Base-by-base conservation (phyloP, 441 rosid genomes). In the California macrophylla region DNA sequence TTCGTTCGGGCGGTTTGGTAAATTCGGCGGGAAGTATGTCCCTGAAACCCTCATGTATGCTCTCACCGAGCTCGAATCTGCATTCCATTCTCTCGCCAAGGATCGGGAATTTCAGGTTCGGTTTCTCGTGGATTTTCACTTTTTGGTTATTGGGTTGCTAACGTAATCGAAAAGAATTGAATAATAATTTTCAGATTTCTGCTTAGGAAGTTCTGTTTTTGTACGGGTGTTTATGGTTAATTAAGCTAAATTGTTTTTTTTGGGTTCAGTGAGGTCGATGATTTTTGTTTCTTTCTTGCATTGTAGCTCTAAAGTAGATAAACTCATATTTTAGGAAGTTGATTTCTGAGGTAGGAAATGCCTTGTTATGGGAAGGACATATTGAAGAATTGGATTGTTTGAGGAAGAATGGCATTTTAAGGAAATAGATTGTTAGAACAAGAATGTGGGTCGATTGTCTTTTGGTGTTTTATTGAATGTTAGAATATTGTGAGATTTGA, bases 21-120 rank as follows among this genome's bases (percentile, higher is more conserved):
- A 80, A 77, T 91, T 87, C 69, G 97, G 98, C 7, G 98, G 98
- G 26, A 91, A 91, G 73, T 93, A 83, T 66, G 98, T 93, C 12
- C 98, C 96, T 0, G 97, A 93, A 68, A 93, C 98, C 20, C 84
- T 91, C 9, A 93, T 93, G 96, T 68, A 76, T 74, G 98, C 96
- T 25, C 93, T 93, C 34, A 67, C 91, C 52, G 87, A 93, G 76
- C 93, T 91, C 70, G 96, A 93, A 73, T 45, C 87, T 12, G 95
- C 97, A 2, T 91, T 91, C 69, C 68, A 80, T 71, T 70, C 85
- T 2, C 84, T 93, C 54, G 84, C 87, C 18, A 75, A 74, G 63
- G 97, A 93, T 54, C 74, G 72, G 0, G 84, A 74, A 5, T 93
- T 91, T 45, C 97, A 93, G 97, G 98, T 90, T n/a, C 21, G 58